phyloP scores from a whole-genome alignment of 768 basidiomycete species.

The Cystobasidium tubakii region DNA sequence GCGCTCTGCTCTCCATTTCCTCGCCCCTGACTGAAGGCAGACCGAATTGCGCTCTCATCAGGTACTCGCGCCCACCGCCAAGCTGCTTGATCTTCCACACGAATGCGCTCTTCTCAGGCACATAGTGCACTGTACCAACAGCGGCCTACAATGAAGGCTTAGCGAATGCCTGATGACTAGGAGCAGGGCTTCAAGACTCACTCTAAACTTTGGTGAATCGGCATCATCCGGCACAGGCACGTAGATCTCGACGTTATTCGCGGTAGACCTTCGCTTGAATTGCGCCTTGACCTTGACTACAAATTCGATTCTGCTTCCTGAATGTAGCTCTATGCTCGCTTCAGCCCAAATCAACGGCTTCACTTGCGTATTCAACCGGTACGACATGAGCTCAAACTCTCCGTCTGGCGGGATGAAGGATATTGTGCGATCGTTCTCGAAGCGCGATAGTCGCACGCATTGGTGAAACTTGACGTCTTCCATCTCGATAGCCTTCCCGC shows the following conservation, averaged over 20 bases:
- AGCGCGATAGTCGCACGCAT: conserved; percentile 91
- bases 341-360: conserved; percentile 98
- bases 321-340: conserved; percentile 88
- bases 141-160: conserved; percentile 60
- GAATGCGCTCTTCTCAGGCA: conserved; percentile 94
- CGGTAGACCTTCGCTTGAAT: conserved; percentile 91
- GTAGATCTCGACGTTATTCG: conserved; percentile 97
- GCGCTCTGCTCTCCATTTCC: conserved; percentile 81
- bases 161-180: neutral
- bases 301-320: conserved; percentile 85
- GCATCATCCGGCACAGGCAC: conserved; percentile 99
- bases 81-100: conserved; percentile 99
- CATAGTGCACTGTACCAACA: conserved; percentile 91
- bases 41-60: conserved; percentile 97
- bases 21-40: conserved; percentile 82
- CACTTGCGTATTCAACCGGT: conserved; percentile 78
- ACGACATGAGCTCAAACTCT: conserved; percentile 97
- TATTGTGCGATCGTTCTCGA: conserved; percentile 98
- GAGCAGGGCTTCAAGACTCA: conserved; percentile 50
- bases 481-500: conserved; percentile 98
- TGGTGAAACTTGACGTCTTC: conserved; percentile 99
- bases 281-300: conserved; percentile 92
- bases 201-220: conserved; percentile 93
- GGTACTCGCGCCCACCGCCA: conserved; percentile 88
- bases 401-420: conserved; percentile 99